Conservation (phyloP, 2,329 filamentous ascomycete genomes). For the Cladosporium sp. region DNA sequence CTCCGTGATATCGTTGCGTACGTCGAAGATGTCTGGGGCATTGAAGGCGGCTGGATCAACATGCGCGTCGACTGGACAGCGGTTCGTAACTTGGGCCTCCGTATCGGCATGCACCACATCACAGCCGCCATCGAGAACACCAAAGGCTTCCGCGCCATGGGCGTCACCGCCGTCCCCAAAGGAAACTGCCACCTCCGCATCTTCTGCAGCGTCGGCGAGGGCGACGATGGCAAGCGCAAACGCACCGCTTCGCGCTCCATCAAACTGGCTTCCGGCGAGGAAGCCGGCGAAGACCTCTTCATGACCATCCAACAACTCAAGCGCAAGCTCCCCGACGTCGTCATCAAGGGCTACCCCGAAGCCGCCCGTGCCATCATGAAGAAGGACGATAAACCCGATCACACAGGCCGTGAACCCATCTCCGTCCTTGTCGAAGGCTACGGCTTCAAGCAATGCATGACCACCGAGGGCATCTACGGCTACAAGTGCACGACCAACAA, state of each 20-base stretch:
- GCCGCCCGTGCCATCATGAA: slow-evolving; percentile 85
- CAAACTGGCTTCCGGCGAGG: slow-evolving; percentile 33
- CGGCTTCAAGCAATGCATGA: slow-evolving; percentile 84
- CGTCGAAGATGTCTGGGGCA: slow-evolving; percentile 86
- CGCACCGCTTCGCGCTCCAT: slow-evolving; percentile 28
- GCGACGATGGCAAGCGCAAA: slow-evolving; percentile 25
- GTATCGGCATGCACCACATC: slow-evolving; percentile 71
- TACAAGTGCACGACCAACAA: slow-evolving; percentile 73
- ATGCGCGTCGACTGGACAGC: slow-evolving; percentile 77
- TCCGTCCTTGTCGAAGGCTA: slow-evolving; percentile 84
- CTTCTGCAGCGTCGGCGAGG: slow-evolving; percentile 56
- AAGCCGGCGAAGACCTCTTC: slow-evolving; percentile 61
- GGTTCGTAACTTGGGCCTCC: slow-evolving; percentile 75
- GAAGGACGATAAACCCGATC: slow-evolving; percentile 63
- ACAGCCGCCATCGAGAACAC: slow-evolving; percentile 70
- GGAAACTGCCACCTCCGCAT: slow-evolving; percentile 59
- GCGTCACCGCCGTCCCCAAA: slow-evolving; percentile 23
- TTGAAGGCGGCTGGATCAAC: slow-evolving; percentile 68
- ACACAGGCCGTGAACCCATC: slow-evolving; percentile 56
- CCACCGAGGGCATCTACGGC: slow-evolving; percentile 83
- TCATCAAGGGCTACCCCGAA: slow-evolving; percentile 84
- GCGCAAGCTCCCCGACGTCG: slow-evolving; percentile 73
- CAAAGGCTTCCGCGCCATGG: slow-evolving; percentile 68
- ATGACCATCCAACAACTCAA: slow-evolving; percentile 81
- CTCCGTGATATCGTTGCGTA: slow-evolving; percentile 75